A percentile compares a stretch with the other conserved stretches of the same genome.
phyloP scores from a whole-genome alignment of 306 rosid species.

The Ziziphus jujuba region DNA sequence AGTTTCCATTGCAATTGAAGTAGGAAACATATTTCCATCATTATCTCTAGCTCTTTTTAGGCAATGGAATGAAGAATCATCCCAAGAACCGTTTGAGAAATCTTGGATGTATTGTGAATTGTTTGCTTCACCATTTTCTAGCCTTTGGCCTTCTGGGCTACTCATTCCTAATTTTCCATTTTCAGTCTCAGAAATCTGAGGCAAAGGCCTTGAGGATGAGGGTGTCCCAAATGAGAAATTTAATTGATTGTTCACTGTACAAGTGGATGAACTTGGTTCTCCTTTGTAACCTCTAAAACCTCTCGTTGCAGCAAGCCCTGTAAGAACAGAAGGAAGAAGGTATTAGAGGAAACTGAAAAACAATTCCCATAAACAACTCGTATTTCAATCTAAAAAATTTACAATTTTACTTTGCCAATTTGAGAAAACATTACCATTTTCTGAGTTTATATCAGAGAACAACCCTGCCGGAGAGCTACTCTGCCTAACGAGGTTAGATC shows the following conservation, averaged over 20 bases:
- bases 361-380: neutral
- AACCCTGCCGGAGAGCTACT: conserved; percentile 71
- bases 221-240: conserved; percentile 50
- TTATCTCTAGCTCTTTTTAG: conserved; percentile 49
- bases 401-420: neutral
- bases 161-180: conserved; percentile 31
- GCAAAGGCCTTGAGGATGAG: conserved; percentile 43
- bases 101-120: conserved; percentile 31
- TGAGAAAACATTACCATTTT: conserved; percentile 48
- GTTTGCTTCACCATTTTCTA: conserved; percentile 38
- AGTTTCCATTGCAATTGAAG: conserved; percentile 50
- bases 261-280: conserved; percentile 38
- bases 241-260: conserved; percentile 29
- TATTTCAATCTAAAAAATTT: neutral
- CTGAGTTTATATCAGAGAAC: conserved; percentile 41
- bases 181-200: conserved; percentile 58
- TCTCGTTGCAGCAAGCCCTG: conserved; percentile 51
- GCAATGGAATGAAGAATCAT: conserved; percentile 40
- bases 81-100: conserved; percentile 59
- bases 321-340: neutral
- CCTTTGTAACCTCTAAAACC: conserved; percentile 48
- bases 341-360: neutral
- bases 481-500: conserved; percentile 54
- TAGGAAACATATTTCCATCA: conserved; percentile 52
- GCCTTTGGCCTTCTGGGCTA: conserved; percentile 27